These are phyloP conservation scores for Tolypocladium amazonense DNA, from an alignment of 2,329 filamentous ascomycete genomes.

Conservation along the genomic window DNA sequence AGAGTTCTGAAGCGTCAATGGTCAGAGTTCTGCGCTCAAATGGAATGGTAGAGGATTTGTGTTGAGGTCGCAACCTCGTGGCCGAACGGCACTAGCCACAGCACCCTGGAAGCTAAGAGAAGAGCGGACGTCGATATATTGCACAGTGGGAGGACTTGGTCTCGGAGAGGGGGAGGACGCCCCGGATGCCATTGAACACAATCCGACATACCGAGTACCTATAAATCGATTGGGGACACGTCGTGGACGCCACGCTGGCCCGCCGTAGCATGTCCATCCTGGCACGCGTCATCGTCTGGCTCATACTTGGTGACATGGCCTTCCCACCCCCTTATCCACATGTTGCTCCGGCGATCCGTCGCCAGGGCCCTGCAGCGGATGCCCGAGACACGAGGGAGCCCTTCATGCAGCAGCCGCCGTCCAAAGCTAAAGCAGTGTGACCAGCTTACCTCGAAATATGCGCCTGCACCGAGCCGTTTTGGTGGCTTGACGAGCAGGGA, in stretches of 20 bases:
- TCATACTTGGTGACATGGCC: neutral
- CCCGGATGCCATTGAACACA: neutral
- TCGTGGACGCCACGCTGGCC: neutral
- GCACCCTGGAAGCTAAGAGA: neutral
- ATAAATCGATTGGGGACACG: neutral
- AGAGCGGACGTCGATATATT: neutral
- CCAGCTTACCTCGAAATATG: neutral
- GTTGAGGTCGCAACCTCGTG: neutral
- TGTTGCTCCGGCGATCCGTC: neutral
- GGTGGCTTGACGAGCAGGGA: neutral
- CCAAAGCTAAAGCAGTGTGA: neutral
- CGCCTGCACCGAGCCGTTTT: neutral
- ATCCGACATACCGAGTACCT: neutral
- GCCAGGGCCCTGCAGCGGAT: neutral
- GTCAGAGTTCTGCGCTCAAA: neutral
- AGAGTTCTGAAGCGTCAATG: slow-evolving; percentile 16
- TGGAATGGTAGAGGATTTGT: neutral
- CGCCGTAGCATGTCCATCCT: neutral
- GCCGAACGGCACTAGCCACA: neutral
- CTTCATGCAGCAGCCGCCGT: neutral
- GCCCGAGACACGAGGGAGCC: neutral
- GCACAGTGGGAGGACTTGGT: neutral
- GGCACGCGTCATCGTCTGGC: neutral
- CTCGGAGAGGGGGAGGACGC: neutral
- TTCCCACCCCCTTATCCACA: neutral